Conservation (phyloP, 192 early-diverging fungal genomes). For the Chytriomyces sp. region DNA sequence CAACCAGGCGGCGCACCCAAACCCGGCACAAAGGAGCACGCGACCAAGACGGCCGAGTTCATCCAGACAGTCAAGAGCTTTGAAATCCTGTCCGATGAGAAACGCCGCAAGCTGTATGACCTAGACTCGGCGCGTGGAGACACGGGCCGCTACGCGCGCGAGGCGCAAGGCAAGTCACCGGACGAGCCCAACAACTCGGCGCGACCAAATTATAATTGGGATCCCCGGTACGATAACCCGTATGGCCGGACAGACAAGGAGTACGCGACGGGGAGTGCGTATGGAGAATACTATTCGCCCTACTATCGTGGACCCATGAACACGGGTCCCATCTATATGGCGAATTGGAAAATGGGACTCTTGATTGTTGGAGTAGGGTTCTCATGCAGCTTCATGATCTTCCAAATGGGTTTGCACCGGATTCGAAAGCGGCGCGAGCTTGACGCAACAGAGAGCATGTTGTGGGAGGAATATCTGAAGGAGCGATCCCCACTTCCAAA, state of each 20-base stretch:
- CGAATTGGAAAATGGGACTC: conserved; percentile 27
- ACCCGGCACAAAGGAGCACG: conserved; percentile 32
- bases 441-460: not conserved
- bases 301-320: conserved; percentile 10
- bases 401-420: not conserved
- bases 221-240: not conserved
- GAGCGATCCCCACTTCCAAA: too few relatives aligned
- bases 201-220: conserved; percentile 14
- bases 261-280: not conserved
- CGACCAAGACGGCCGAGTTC: conserved; percentile 49
- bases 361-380: conserved; percentile 19
- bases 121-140: conserved; percentile 7
- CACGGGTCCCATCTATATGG: conserved; percentile 36
- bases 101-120: conserved; percentile 1
- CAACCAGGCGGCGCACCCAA: conserved; percentile 7
- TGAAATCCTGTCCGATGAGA: conserved; percentile 52
- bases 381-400: not conserved
- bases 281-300: too few relatives aligned
- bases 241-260: not conserved
- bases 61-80: conserved; percentile 69
- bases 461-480: not conserved
- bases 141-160: not conserved
- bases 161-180: not conserved
- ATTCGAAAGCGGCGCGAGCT: not conserved
- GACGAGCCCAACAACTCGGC: not conserved